A percentile compares a stretch with the other conserved stretches of the same genome.
These are phyloP conservation scores for Lasiodiplodia citricola DNA, from an alignment of 2,329 filamentous ascomycete genomes.

Conservation along the genomic window DNA sequence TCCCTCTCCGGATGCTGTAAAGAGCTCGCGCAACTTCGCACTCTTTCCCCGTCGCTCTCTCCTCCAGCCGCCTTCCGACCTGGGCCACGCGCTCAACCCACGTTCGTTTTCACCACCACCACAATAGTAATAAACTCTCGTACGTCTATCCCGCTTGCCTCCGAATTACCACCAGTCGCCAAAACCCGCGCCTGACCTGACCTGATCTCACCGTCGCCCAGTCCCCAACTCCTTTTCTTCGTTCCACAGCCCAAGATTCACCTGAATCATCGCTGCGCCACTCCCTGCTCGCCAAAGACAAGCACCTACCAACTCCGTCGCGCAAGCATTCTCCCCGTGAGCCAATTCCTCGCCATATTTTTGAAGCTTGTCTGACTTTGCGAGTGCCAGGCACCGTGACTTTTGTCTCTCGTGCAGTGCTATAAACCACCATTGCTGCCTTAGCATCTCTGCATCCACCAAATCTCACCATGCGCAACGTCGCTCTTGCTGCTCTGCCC, in stretches of 20 bases:
- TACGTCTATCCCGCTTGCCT: background rate
- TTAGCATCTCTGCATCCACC: background rate
- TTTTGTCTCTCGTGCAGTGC: background rate
- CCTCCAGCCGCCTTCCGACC: background rate
- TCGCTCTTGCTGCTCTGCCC: constrained; percentile 19
- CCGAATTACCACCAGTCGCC: background rate
- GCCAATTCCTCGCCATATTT: constrained; percentile 2
- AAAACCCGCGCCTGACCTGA: background rate
- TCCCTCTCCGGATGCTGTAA: constrained; percentile 13
- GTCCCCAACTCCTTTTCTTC: background rate
- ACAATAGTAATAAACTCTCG: background rate
- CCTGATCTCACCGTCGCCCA: background rate
- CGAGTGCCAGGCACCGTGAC: constrained; percentile 4
- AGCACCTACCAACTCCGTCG: constrained; percentile 2
- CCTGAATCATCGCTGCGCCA: constrained; percentile 20
- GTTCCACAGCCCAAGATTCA: background rate
- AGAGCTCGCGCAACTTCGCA: constrained; percentile 5
- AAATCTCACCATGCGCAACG: constrained; percentile 19
- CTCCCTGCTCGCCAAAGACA: constrained; percentile 16
- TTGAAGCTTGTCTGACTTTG: constrained; percentile 5
- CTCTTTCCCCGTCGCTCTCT: constrained; percentile 16
- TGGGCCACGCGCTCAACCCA: constrained; percentile 11
- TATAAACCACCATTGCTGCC: constrained; percentile 13
- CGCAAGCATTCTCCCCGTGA: constrained; percentile 18
- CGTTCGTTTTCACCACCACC: constrained; percentile 9